Conservation (phyloP, 352 stramenopile genomes). For the Pythium utonaiense region DNA sequence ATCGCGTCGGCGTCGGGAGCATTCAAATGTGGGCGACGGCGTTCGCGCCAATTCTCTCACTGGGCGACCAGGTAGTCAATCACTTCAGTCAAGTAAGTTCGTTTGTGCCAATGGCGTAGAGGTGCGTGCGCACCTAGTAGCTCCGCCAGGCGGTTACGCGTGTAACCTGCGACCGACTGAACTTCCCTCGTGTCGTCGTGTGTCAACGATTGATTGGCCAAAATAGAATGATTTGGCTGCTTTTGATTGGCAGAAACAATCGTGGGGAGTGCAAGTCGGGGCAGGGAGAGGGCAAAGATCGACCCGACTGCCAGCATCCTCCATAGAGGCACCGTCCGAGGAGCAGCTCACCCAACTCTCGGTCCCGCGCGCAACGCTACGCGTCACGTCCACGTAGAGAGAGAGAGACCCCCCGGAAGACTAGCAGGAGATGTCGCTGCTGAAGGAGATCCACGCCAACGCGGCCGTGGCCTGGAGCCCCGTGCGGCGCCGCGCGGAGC, state of each 20-base stretch:
- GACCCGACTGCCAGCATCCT: conserved; percentile 7
- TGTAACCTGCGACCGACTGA: not conserved
- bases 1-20: conserved; percentile 17
- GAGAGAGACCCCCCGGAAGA: not conserved
- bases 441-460: conserved; percentile 90
- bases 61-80: conserved; percentile 7
- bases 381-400: not conserved
- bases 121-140: not conserved
- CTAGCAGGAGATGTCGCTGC: conserved; percentile 56
- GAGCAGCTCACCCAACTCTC: not conserved
- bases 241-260: conserved; percentile 14
- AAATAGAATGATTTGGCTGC: conserved; percentile 6
- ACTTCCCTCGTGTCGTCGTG: conserved; percentile 11
- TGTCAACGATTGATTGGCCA: conserved; percentile 13
- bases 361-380: not conserved
- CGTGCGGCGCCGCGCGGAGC: conserved; percentile 62
- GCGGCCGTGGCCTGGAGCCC: conserved; percentile 88
- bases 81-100: conserved; percentile 1
- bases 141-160: not conserved
- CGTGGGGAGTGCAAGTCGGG: not conserved
- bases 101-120: not conserved
- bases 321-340: not conserved
- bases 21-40: conserved; percentile 1
- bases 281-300: conserved; percentile 17
- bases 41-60: conserved; percentile 6